These are phyloP conservation scores for Jatropha curcas DNA, from an alignment of 345 rosid genomes.

Conservation along the genomic window DNA sequence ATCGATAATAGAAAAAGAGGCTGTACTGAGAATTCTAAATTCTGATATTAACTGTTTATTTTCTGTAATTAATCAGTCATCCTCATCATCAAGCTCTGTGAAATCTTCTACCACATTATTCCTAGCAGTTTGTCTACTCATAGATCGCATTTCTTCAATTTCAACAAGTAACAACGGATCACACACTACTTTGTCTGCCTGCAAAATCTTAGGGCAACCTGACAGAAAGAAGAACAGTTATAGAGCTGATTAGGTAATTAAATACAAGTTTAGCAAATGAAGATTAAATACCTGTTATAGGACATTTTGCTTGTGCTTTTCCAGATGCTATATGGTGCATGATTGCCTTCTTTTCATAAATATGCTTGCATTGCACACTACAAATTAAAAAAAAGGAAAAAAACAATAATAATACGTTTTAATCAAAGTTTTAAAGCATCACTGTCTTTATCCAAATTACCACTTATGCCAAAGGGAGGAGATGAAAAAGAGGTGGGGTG, in stretches of 20 bases:
- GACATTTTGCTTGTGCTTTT: conserved; percentile 48
- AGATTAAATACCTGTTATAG: conserved; percentile 64
- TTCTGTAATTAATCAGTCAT: neutral
- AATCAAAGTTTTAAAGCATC: neutral
- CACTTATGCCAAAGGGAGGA: no score
- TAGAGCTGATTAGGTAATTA: neutral
- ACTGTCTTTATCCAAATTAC: no score
- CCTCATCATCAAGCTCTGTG: conserved; percentile 45
- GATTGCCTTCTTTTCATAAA: conserved; percentile 64
- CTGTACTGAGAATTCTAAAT: neutral
- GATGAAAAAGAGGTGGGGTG: no score
- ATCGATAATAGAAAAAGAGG: neutral
- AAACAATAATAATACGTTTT: no score
- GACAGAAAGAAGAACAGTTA: conserved; percentile 11
- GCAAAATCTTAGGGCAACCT: conserved; percentile 73
- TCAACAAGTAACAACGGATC: conserved; percentile 64
- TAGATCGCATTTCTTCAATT: conserved; percentile 66
- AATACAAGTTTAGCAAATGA: neutral
- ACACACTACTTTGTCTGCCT: conserved; percentile 44
- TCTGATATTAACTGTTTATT: neutral
- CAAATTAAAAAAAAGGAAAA: conserved; percentile 8
- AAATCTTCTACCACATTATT: conserved; percentile 69
- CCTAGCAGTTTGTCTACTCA: conserved; percentile 41
- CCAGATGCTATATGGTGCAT: conserved; percentile 44
- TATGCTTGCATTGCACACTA: conserved; percentile 85